Conservation (phyloP, 169 alveolate genomes). For the Eimeria necatrix region DNA sequence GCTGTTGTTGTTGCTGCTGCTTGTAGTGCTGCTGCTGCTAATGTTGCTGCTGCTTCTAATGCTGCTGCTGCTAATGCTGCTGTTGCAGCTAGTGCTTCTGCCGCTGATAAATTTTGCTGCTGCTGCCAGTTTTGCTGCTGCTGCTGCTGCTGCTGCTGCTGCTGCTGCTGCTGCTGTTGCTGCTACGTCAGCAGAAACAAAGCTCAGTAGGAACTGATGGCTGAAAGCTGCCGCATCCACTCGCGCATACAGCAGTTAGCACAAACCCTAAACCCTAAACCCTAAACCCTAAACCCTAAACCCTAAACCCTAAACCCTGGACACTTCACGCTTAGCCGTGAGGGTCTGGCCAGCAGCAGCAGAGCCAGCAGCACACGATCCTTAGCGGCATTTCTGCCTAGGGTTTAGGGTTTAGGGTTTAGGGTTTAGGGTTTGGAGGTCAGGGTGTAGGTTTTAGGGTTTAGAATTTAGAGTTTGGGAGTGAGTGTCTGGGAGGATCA, state of each 20-base stretch:
- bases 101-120: not conserved
- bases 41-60: not conserved
- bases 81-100: not conserved
- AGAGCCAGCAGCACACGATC: not conserved
- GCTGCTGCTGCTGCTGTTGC: constrained; percentile 11
- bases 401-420: no score
- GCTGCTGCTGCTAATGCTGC: not conserved
- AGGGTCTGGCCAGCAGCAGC: not conserved
- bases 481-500: no score
- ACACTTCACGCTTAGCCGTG: not conserved
- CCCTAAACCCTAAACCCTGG: not conserved
- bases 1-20: not conserved
- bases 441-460: no score
- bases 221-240: not conserved
- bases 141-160: not conserved
- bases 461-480: no score
- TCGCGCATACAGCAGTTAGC: not conserved
- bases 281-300: constrained; percentile 2
- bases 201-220: no score
- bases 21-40: no score
- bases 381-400: no score
- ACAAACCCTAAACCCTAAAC: not conserved
- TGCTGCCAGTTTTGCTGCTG: not conserved
- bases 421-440: no score
- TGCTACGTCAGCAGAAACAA: not conserved